Evolutionary conservation across 1,284 basidiomycete species (phyloP), one percentile per base, ranked within the genome.

Genomic region (Ustanciosporium gigantosporum): DNA sequence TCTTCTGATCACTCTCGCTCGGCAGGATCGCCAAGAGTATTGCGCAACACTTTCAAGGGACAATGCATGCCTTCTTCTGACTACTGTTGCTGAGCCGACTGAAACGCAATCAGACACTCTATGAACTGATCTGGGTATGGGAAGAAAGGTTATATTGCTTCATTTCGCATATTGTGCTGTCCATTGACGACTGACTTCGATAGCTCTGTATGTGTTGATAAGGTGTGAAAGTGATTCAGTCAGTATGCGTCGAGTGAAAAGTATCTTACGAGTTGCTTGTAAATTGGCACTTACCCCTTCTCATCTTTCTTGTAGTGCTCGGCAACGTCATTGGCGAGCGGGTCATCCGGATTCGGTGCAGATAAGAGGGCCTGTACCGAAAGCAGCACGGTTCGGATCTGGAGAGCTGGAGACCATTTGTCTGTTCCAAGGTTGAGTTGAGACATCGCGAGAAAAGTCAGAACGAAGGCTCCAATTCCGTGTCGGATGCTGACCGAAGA

Each of bases 281-380:
- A n/a, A 23, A 23, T 22, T 22, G 21, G 4, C 9, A 90, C 79
- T 85, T 83, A 79, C 90, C 90, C 69, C 91, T 86, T 86, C 82
- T 96, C 91, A 78, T 98, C 84, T 82, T 95, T 91, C 81, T 98
- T 98, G 85, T 96, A 98, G 76, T 97, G 91, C 80, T 97, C 94
- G 20, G 94, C 94, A 25, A 98, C 84, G 68, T 85, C 83, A 73
- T 84, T 84, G n/a, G 94, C 94, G 16, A 99, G 86, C n/a, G 94
- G 94, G 78, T 99, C 94, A 74, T 99, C 94, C 5, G 94, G 94
- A 81, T 98, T 98, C 5, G 94, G 94, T 5, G 94, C 88, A 65
- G 89, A 91, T 24, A 98, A 83, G 19, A 98, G 83, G 8, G 94
- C 95, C 80, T 98, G 95, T 73, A 99, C 85, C 22, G 94, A 97